Conservation (phyloP, 2,329 filamentous ascomycete species). For the Blastomyces percursus region DNA sequence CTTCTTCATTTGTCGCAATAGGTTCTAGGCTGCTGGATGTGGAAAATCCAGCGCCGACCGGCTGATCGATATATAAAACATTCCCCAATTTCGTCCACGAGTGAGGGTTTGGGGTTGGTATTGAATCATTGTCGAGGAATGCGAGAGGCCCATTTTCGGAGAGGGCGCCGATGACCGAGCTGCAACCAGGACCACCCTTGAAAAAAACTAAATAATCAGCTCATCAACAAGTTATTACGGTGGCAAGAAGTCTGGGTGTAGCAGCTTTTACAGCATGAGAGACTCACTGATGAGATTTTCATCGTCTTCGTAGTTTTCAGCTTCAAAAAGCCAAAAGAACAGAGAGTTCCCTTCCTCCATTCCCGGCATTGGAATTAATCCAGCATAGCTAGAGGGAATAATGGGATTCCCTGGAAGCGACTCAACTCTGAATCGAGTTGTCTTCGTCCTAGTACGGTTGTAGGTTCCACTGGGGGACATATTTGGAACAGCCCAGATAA, state of each 20-base stretch:
- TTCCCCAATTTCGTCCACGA: slow-evolving; percentile 20
- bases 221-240: not conserved
- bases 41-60: slow-evolving; percentile 28
- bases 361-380: slow-evolving; percentile 23
- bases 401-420: slow-evolving; percentile 21
- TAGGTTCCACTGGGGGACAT: not conserved
- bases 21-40: slow-evolving; percentile 23
- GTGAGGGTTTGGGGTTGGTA: slow-evolving; percentile 11
- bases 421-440: slow-evolving; percentile 21
- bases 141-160: slow-evolving; percentile 27
- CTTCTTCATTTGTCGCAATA: slow-evolving; percentile 19
- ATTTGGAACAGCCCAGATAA: not conserved
- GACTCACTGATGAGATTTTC: slow-evolving; percentile 27
- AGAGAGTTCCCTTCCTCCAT: slow-evolving; percentile 20
- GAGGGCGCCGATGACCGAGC: slow-evolving; percentile 15
- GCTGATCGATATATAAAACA: slow-evolving; percentile 30
- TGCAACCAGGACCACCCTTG: slow-evolving; percentile 15
- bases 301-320: slow-evolving; percentile 22
- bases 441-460: slow-evolving; percentile 1
- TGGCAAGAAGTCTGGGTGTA: not conserved
- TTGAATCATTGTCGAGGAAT: slow-evolving; percentile 20
- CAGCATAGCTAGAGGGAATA: slow-evolving; percentile 27
- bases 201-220: slow-evolving; percentile 11
- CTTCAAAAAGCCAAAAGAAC: slow-evolving; percentile 30
- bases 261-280: not conserved